Percentiles rank a stretch among this genome's conserved stretches.
These are phyloP conservation scores for Basipetospora chlamydospora DNA, from an alignment of 2,329 filamentous ascomycete species.

Conservation along the genomic window DNA sequence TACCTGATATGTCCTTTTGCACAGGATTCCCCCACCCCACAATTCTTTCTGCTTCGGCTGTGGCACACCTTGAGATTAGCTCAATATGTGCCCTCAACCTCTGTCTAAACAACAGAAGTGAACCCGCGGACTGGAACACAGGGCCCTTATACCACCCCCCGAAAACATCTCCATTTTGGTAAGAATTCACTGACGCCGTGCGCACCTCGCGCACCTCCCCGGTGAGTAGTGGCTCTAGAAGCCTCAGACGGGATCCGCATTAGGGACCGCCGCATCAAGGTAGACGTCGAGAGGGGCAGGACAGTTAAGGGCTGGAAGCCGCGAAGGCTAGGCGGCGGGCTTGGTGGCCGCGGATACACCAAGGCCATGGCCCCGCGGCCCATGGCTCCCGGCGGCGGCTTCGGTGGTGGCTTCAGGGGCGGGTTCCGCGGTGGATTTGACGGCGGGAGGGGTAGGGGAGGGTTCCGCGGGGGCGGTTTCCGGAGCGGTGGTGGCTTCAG, in stretches of 20 bases:
- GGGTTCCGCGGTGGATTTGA: conserved; percentile 31
- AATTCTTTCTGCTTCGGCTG: neutral
- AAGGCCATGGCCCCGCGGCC: conserved; percentile 63
- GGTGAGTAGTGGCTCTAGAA: conserved; percentile 73
- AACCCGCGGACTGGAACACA: too few species aligned
- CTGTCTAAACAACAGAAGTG: too few species aligned
- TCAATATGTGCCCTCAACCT: conserved; percentile 6
- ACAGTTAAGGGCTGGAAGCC: conserved; percentile 92
- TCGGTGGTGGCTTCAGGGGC: conserved; percentile 29
- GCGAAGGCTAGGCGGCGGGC: conserved; percentile 76
- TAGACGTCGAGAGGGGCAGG: conserved; percentile 90
- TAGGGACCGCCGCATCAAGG: conserved; percentile 79
- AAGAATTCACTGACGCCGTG: conserved; percentile 55
- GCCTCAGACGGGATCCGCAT: conserved; percentile 76
- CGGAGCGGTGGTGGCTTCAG: conserved; percentile 41
- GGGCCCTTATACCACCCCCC: too few species aligned
- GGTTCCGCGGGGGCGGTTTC: conserved; percentile 31
- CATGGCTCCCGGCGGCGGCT: conserved; percentile 43
- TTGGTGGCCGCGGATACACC: conserved; percentile 87
- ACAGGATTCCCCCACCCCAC: too few species aligned
- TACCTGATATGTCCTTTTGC: too few species aligned
- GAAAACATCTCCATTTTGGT: too few species aligned
- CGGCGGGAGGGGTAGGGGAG: conserved; percentile 27
- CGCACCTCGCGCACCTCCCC: conserved; percentile 42
- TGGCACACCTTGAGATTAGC: neutral